Evolutionary conservation across 2,329 filamentous ascomycete genomes (phyloP).

Genomic region (Venturia effusa): DNA sequence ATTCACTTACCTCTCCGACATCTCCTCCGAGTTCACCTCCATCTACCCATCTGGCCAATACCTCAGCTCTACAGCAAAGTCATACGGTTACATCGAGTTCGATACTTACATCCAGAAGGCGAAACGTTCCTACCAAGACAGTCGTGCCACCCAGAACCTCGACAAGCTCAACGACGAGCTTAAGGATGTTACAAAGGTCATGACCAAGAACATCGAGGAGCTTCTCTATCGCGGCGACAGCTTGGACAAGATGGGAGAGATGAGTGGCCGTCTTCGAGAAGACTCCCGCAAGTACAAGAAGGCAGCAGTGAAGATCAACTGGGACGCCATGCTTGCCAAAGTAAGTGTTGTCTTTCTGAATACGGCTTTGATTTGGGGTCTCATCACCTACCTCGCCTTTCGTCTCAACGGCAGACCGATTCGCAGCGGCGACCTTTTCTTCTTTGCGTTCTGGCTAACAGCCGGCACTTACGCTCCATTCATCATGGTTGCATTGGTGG

Average conservation of each 20-base stretch:
- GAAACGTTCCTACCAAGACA: slow-evolving; percentile 88
- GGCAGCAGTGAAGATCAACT: slow-evolving; percentile 92
- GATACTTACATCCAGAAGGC: slow-evolving; percentile 93
- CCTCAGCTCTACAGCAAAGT: slow-evolving; percentile 62
- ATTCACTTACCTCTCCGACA: slow-evolving; percentile 93
- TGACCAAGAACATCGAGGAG: slow-evolving; percentile 99
- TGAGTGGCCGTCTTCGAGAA: slow-evolving; percentile 75
- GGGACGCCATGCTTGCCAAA: slow-evolving; percentile 92
- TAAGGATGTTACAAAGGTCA: slow-evolving; percentile 94
- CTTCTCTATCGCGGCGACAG: slow-evolving; percentile 89
- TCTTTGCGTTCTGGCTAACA: background rate
- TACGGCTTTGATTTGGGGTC: background rate
- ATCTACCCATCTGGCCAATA: slow-evolving; percentile 69
- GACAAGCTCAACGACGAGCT: slow-evolving; percentile 95
- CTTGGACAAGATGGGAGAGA: slow-evolving; percentile 93
- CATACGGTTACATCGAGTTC: slow-evolving; percentile 96
- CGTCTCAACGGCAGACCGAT: background rate
- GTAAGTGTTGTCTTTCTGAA: slow-evolving; percentile 22
- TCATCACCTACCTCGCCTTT: background rate
- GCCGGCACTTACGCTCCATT: background rate
- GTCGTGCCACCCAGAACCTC: slow-evolving; percentile 81
- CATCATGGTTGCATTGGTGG: background rate
- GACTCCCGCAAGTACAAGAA: slow-evolving; percentile 90
- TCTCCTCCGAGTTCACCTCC: slow-evolving; percentile 80
- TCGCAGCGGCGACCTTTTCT: background rate